Conservation (phyloP, 805 yeast species). For the Metschnikowia gruessii region DNA sequence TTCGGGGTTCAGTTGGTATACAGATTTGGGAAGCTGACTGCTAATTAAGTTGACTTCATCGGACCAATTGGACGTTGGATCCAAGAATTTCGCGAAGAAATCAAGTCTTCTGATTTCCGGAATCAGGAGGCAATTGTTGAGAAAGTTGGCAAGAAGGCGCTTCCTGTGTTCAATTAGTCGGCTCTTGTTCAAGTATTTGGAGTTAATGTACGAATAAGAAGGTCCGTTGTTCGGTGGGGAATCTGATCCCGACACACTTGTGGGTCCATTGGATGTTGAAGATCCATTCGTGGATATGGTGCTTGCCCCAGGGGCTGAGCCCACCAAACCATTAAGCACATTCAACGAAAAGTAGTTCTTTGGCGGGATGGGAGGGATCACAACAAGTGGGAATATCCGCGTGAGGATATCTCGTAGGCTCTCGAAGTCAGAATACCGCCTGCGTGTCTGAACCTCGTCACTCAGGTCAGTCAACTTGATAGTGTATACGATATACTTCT, state of each 20-base stretch:
- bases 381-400: slow-evolving; percentile 71
- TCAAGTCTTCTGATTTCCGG: slow-evolving; percentile 53
- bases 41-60: slow-evolving; percentile 51
- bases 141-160: slow-evolving; percentile 57
- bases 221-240: slow-evolving; percentile 10
- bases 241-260: slow-evolving; percentile 4
- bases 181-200: slow-evolving; percentile 38
- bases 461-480: slow-evolving; percentile 46
- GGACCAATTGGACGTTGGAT: slow-evolving; percentile 81
- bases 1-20: slow-evolving; percentile 44
- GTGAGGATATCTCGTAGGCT: slow-evolving; percentile 68
- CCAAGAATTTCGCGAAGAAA: slow-evolving; percentile 73
- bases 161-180: slow-evolving; percentile 39
- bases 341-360: slow-evolving; percentile 40
- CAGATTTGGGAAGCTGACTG: slow-evolving; percentile 40
- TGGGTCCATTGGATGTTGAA: slow-evolving; percentile 5
- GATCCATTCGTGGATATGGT: slow-evolving; percentile 2
- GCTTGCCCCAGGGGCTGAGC: slow-evolving; percentile 7
- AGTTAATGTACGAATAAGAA: slow-evolving; percentile 35
- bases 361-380: slow-evolving; percentile 90
- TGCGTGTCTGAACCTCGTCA: slow-evolving; percentile 55
- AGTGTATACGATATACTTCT: slow-evolving; percentile 74
- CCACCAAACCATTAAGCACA: slow-evolving; percentile 34
- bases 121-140: slow-evolving; percentile 68
- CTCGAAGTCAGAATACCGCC: slow-evolving; percentile 93